phyloP scores from a whole-genome alignment of 768 basidiomycete genomes.

The Termitomyces sp. region DNA sequence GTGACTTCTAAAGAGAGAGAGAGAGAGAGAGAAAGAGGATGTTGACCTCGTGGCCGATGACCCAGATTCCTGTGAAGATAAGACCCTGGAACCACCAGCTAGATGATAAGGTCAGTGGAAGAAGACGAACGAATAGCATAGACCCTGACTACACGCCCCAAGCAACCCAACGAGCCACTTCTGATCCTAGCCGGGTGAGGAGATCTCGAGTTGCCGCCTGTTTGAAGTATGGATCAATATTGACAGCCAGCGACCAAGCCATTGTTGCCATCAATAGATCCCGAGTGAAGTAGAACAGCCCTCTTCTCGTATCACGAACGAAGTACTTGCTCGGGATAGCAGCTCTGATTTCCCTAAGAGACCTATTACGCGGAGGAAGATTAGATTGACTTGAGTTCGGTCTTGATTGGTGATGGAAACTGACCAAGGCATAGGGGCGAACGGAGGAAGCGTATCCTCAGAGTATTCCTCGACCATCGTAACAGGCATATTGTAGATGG shows the following conservation, averaged over 20 bases:
- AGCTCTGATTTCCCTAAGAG: slow-evolving; percentile 42
- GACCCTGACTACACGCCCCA: slow-evolving; percentile 42
- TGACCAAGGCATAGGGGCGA: slow-evolving; percentile 43
- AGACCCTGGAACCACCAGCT: slow-evolving; percentile 62
- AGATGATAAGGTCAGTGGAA: neutral
- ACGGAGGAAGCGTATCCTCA: slow-evolving; percentile 36
- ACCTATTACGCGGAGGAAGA: slow-evolving; percentile 22
- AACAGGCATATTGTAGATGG: slow-evolving; percentile 5
- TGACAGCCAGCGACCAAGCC: slow-evolving; percentile 35
- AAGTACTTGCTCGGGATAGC: slow-evolving; percentile 44
- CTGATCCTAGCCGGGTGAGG: slow-evolving; percentile 29
- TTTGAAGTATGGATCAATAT: slow-evolving; percentile 38
- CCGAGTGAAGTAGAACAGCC: slow-evolving; percentile 36
- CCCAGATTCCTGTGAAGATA: slow-evolving; percentile 55
- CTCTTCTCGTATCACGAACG: slow-evolving; percentile 32
- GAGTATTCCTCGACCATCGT: slow-evolving; percentile 19
- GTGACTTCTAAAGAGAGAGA: neutral
- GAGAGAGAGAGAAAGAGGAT: neutral
- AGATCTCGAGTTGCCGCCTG: slow-evolving; percentile 13
- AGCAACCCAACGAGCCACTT: slow-evolving; percentile 32
- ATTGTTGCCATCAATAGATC: slow-evolving; percentile 38
- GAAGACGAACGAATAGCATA: neutral
- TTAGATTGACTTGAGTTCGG: neutral
- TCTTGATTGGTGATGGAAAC: neutral
- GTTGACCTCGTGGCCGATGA: slow-evolving; percentile 51